Evolutionary conservation across 2,329 filamentous ascomycete genomes (phyloP), one percentile per base, ranked within the genome.

Genomic region (Aphanoascus verrucosus): DNA sequence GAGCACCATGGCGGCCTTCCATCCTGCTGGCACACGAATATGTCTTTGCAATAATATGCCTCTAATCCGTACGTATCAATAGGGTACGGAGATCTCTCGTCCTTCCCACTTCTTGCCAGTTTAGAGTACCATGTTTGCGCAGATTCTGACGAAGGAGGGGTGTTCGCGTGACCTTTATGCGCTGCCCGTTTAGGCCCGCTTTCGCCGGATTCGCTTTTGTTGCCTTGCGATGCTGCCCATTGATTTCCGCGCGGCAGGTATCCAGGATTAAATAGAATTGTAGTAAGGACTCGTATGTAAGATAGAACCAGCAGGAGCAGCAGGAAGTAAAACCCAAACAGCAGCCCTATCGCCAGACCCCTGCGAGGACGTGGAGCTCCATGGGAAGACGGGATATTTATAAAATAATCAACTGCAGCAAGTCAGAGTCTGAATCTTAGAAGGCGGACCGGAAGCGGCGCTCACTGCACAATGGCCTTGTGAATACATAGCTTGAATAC

Each of bases 1-100:
- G 83, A 83, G 70, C 91, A 98, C 82, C 88, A 97, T 32, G 82
- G 80, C 0, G 91, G 91, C n/a, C 84, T 76, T 0, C 93, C 93
- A 61, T 93, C 86, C 11, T 76, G 74, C 62, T 94, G 85, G 69
- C 88, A 96, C 1, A 88, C 77, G 65, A 94, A 97, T 1, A 87
- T 80, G 60, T 94, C 84, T 65, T 85, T 87, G 58, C 78, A 84
- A 64, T 93, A 94, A 65, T 94, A 94, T 3, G 74, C 69, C 60
- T 90, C 85, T 49, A 90, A 73, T 0, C 84, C 84, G 9, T 82
- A 79, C 49, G 80, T 80, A 58, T 86, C 80, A n/a, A 78, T 75
- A 54, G 65, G 63, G 34, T 59, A 63, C 28, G 62, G 59, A 31
- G 54, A 61, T 11, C 53, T 62, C 43, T 61, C 64, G 61, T 59